These are phyloP conservation scores for Sporothrix mexicana DNA, from an alignment of 2,329 filamentous ascomycete genomes.

Conservation along the genomic window DNA sequence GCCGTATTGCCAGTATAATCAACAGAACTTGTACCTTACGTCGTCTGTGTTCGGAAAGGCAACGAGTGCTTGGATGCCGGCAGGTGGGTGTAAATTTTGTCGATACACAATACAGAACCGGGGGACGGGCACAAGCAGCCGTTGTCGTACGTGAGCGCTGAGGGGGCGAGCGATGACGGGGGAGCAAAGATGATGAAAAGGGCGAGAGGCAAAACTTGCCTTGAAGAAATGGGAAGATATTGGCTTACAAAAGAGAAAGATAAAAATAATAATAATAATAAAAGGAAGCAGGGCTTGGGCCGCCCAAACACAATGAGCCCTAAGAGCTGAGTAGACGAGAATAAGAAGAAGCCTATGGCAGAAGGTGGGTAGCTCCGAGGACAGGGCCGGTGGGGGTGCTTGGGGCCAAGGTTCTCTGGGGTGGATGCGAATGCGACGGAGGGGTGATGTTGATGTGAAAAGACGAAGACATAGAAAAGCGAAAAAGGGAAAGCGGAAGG, in stretches of 20 bases:
- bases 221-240: background rate
- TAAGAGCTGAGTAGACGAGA: background rate
- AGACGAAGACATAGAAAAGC: background rate
- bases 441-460: background rate
- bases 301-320: background rate
- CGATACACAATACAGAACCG: background rate
- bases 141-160: slow-evolving; percentile 23
- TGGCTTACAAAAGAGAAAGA: background rate
- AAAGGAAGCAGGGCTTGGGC: background rate
- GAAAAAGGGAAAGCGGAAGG: background rate
- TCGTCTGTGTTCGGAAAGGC: background rate
- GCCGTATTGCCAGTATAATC: background rate
- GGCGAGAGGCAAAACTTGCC: background rate
- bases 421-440: background rate
- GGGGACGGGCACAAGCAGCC: slow-evolving; percentile 26
- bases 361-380: slow-evolving; percentile 17
- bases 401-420: background rate
- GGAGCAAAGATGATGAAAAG: background rate
- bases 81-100: background rate
- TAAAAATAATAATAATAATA: too few relatives aligned
- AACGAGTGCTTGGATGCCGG: slow-evolving; percentile 15
- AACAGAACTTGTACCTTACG: too few relatives aligned
- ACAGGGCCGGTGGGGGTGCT: slow-evolving; percentile 16
- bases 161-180: background rate
- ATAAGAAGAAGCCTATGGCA: background rate